Evolutionary conservation across 2,329 filamentous ascomycete species (phyloP).

Genomic region (Cylindrodendrum hubeiense): DNA sequence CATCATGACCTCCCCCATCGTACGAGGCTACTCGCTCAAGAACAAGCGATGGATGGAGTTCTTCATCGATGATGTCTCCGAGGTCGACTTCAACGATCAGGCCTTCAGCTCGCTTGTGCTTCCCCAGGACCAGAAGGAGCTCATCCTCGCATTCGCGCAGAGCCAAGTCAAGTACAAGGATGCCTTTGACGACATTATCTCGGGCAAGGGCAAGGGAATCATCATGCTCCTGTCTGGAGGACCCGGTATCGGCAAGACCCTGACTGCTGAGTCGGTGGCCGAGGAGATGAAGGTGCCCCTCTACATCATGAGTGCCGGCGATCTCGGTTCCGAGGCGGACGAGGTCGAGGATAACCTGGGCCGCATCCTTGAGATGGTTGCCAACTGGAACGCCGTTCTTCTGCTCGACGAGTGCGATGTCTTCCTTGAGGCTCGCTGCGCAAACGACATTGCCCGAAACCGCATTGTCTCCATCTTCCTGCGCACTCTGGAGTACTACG

Average conservation of each 20-base stretch:
- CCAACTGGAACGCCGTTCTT: conserved; percentile 60
- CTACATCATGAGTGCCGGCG: conserved; percentile 71
- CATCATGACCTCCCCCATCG: conserved; percentile 54
- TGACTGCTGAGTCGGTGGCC: conserved; percentile 63
- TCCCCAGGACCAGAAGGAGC: conserved; percentile 61
- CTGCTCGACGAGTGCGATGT: conserved; percentile 54
- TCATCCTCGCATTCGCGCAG: conserved; percentile 64
- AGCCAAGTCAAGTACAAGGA: conserved; percentile 57
- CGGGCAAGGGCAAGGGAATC: conserved; percentile 64
- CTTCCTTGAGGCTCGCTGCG: conserved; percentile 55
- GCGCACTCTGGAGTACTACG: conserved; percentile 61
- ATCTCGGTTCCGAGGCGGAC: conserved; percentile 75
- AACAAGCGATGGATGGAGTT: conserved; percentile 64
- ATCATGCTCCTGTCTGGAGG: conserved; percentile 63
- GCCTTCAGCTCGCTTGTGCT: conserved; percentile 65
- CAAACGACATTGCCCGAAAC: conserved; percentile 51
- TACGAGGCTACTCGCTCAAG: conserved; percentile 63
- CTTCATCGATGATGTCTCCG: conserved; percentile 57
- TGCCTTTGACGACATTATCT: conserved; percentile 64
- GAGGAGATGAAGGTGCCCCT: conserved; percentile 63
- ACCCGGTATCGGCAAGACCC: conserved; percentile 64
- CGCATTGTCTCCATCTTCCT: conserved; percentile 54
- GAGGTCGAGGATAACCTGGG: conserved; percentile 73
- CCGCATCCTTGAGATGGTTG: conserved; percentile 72
- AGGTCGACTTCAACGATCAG: conserved; percentile 61